Conservation (phyloP, 441 rosid genomes). For the Heliophila coronopifolia region DNA sequence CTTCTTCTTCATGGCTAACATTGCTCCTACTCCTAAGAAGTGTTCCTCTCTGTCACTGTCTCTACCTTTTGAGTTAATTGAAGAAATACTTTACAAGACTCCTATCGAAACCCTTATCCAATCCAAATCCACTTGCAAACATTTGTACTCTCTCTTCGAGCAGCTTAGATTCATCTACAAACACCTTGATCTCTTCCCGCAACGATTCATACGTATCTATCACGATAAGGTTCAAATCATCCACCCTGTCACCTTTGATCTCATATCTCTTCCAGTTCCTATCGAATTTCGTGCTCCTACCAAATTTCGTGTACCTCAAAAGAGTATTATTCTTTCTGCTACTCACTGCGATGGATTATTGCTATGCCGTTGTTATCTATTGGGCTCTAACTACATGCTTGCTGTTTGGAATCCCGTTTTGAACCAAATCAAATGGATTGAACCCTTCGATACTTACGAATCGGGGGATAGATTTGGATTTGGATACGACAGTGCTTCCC, state of each 20-base stretch:
- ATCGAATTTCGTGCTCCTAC: too few species aligned
- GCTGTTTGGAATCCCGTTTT: constrained; percentile 27
- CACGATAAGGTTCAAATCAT: constrained; percentile 14
- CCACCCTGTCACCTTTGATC: constrained; percentile 20
- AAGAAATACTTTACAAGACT: constrained; percentile 15
- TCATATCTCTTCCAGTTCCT: too few species aligned
- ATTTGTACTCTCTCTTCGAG: constrained; percentile 22
- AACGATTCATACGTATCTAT: constrained; percentile 24
- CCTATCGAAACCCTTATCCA: constrained; percentile 25
- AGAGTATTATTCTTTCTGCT: not conserved
- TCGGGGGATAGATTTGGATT: constrained; percentile 19
- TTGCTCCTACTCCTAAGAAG: too few species aligned
- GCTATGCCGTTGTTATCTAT: constrained; percentile 15
- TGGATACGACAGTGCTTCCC: constrained; percentile 18
- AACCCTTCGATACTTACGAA: too few species aligned
- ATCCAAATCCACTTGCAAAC: constrained; percentile 21
- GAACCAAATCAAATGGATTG: constrained; percentile 20
- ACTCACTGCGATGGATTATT: constrained; percentile 29
- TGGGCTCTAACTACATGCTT: constrained; percentile 16
- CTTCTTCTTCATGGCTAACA: too few species aligned
- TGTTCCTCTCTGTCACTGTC: too few species aligned
- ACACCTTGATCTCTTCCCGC: constrained; percentile 20
- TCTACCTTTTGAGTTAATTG: constrained; percentile 26
- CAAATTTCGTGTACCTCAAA: too few species aligned
- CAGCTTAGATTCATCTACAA: constrained; percentile 26